phyloP scores from a whole-genome alignment of 78 protist genomes.

The Dictyostelium brefeldianum region DNA sequence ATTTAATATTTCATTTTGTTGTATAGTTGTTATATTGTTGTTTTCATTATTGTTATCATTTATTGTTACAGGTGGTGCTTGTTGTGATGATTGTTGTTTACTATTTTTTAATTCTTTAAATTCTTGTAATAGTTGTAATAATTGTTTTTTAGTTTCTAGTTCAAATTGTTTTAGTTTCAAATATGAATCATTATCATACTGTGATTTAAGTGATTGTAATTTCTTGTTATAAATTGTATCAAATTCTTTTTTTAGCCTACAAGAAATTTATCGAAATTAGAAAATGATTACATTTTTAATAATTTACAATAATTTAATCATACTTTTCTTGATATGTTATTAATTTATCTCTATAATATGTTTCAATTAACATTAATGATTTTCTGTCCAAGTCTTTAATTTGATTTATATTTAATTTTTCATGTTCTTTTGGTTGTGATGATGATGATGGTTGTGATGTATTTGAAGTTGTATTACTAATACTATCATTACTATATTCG shows the following conservation, averaged over 20 bases:
- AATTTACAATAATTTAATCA: neutral
- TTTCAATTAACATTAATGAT: slow-evolving; percentile 31
- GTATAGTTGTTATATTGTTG: neutral
- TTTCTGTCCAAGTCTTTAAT: slow-evolving; percentile 11
- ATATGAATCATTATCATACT: slow-evolving; percentile 6
- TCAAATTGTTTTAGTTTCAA: slow-evolving; percentile 22
- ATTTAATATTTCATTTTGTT: slow-evolving; percentile 2
- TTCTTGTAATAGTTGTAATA: slow-evolving; percentile 4
- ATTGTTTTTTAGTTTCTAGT: slow-evolving; percentile 19
- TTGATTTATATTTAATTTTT: neutral
- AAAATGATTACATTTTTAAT: neutral
- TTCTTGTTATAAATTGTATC: slow-evolving; percentile 7
- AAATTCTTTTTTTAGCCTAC: slow-evolving; percentile 18
- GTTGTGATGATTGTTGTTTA: neutral
- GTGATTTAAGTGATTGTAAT: slow-evolving; percentile 9
- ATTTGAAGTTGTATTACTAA: neutral
- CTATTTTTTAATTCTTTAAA: neutral
- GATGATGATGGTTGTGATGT: no score
- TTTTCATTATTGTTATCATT: no score
- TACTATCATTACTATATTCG: neutral
- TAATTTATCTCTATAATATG: slow-evolving; percentile 41
- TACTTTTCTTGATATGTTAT: slow-evolving; percentile 48
- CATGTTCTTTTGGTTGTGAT: neutral
- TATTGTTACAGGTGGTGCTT: neutral
- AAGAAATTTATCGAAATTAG: neutral